These are phyloP conservation scores for Ophiostoma montium DNA, from an alignment of 2,329 filamentous ascomycete species.

Conservation along the genomic window DNA sequence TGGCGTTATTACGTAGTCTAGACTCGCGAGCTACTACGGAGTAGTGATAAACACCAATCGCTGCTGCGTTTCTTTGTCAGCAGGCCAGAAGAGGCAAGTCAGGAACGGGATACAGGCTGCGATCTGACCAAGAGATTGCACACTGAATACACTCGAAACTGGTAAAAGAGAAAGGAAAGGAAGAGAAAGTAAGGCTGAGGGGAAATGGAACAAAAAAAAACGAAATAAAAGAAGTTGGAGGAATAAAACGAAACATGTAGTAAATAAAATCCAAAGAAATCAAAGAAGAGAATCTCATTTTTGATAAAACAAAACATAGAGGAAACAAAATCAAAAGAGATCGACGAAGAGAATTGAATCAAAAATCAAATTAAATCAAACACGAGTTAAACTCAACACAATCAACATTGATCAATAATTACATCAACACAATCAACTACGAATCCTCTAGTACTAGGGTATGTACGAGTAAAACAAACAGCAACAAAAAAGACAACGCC, in stretches of 20 bases:
- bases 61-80: no score
- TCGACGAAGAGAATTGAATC: neutral
- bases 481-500: neutral
- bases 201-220: neutral
- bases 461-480: neutral
- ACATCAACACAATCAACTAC: neutral
- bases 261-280: neutral
- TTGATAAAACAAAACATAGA: neutral
- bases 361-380: neutral
- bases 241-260: no score
- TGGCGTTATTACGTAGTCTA: no score
- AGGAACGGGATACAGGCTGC: no score
- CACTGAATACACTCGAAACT: no score
- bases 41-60: no score
- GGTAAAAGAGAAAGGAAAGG: neutral
- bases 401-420: no score
- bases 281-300: no score
- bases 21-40: no score
- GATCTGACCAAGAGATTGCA: no score
- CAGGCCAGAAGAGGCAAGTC: no score
- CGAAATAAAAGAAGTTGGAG: neutral
- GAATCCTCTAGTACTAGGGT: neutral
- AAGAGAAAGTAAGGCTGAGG: neutral
- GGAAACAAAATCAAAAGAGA: neutral
- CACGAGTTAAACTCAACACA: neutral